phyloP scores from a whole-genome alignment of 148 eudicot species.

The Vaccinium myrtillus region DNA sequence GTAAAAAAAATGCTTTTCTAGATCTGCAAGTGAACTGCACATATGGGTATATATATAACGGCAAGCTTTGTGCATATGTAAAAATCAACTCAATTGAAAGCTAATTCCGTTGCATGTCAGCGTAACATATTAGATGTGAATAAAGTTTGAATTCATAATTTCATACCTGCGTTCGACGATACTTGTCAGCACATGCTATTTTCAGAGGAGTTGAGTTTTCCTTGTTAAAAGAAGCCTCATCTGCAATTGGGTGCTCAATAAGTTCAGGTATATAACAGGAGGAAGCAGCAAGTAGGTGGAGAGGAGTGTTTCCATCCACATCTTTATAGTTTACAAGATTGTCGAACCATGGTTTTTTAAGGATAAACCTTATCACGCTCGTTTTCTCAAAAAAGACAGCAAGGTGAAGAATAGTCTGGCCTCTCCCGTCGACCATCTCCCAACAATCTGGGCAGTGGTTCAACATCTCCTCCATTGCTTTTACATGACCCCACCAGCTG shows the following conservation, averaged over 20 bases:
- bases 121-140: too few relatives aligned
- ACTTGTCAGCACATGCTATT: neutral
- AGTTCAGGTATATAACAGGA: neutral
- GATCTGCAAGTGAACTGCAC: too few relatives aligned
- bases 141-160: too few relatives aligned
- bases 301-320: neutral
- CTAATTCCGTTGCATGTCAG: too few relatives aligned
- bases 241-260: neutral
- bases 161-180: too few relatives aligned
- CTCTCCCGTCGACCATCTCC: neutral
- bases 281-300: neutral
- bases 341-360: neutral
- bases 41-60: too few relatives aligned
- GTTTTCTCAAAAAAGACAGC: neutral
- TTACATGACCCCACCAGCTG: neutral
- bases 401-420: neutral
- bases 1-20: too few relatives aligned
- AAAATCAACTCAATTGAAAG: too few relatives aligned
- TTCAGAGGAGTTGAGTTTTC: neutral
- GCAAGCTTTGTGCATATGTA: too few relatives aligned
- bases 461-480: too few relatives aligned
- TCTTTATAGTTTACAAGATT: neutral
- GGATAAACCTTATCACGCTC: neutral
- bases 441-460: neutral
- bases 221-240: neutral